These are phyloP conservation scores for Isoetes taiwanensis DNA, from an alignment of 75 land plant genomes.

Conservation along the genomic window DNA sequence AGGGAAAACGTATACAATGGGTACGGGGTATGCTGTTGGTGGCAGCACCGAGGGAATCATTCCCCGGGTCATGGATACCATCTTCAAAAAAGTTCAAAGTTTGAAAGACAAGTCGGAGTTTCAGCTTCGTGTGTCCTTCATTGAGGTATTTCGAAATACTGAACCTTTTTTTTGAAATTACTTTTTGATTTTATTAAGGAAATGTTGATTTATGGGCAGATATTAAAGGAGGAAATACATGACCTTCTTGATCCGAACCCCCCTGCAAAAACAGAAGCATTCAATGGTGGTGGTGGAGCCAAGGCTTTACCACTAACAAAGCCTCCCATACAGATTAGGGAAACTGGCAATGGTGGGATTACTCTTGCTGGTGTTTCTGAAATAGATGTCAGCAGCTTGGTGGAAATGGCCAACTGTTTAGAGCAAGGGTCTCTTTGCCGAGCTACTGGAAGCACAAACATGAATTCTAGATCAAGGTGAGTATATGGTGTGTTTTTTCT, in stretches of 20 bases:
- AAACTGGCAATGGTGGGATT: slow-evolving; percentile 83
- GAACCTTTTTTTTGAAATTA: too few relatives aligned
- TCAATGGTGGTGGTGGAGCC: slow-evolving; percentile 40
- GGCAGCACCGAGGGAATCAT: slow-evolving; percentile 59
- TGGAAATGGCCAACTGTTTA: slow-evolving; percentile 89
- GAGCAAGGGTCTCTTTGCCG: slow-evolving; percentile 86
- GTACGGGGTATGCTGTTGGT: slow-evolving; percentile 81
- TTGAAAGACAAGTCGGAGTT: slow-evolving; percentile 56
- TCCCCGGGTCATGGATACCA: slow-evolving; percentile 76
- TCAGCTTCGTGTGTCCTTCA: slow-evolving; percentile 84
- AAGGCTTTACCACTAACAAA: slow-evolving; percentile 54
- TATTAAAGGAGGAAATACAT: slow-evolving; percentile 89
- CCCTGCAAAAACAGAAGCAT: slow-evolving; percentile 36
- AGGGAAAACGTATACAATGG: slow-evolving; percentile 98
- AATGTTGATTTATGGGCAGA: too few relatives aligned
- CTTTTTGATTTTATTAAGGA: too few relatives aligned
- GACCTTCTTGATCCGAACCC: slow-evolving; percentile 74
- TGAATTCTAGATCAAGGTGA: slow-evolving; percentile 93
- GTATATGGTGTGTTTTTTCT: too few relatives aligned
- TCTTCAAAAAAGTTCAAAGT: slow-evolving; percentile 51
- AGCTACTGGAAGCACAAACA: slow-evolving; percentile 97
- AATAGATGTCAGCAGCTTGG: slow-evolving; percentile 53
- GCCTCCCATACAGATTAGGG: slow-evolving; percentile 89
- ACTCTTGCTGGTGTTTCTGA: slow-evolving; percentile 91
- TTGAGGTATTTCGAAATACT: slow-evolving; percentile 89